A percentile compares a stretch with the other conserved stretches of the same genome.
Conservation (phyloP, 2,329 filamentous ascomycete genomes). For the Colletotrichum karsti region DNA sequence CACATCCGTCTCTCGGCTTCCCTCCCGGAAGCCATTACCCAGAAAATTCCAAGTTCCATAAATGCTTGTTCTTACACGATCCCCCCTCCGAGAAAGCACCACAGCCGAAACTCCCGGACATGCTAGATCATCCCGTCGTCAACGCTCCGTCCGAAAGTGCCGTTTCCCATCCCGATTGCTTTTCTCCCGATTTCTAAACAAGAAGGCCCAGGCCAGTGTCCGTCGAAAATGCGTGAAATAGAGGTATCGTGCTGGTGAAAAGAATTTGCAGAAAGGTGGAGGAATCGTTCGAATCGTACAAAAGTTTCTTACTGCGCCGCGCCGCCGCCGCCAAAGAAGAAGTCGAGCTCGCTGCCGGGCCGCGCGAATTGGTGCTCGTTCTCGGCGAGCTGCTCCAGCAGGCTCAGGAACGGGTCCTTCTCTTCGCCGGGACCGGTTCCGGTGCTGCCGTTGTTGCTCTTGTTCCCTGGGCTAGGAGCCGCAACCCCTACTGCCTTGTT, state of each 20-base stretch:
- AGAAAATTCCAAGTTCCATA: neutral
- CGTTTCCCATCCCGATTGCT: neutral
- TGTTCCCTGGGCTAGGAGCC: constrained; percentile 48
- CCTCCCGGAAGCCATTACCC: neutral
- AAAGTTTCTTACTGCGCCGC: constrained; percentile 22
- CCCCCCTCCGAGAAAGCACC: constrained; percentile 6
- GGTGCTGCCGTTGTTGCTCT: constrained; percentile 58
- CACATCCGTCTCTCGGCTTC: neutral
- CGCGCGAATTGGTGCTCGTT: constrained; percentile 71
- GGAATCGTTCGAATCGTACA: neutral
- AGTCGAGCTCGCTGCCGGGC: constrained; percentile 79
- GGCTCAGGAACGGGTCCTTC: constrained; percentile 81
- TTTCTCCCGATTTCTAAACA: constrained; percentile 8
- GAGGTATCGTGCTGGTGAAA: constrained; percentile 9
- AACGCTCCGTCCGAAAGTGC: constrained; percentile 3
- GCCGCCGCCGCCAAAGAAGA: constrained; percentile 64
- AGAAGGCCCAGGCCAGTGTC: neutral
- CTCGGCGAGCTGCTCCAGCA: constrained; percentile 84
- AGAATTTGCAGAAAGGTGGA: neutral
- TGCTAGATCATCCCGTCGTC: constrained; percentile 24
- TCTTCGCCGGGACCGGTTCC: constrained; percentile 64
- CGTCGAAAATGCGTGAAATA: constrained; percentile 5
- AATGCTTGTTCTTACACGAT: constrained; percentile 15
- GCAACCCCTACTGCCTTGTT: constrained; percentile 22
- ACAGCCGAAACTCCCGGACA: constrained; percentile 12